Evolutionary conservation across 257 asterid genomes (phyloP).

Genomic region (Linaria vulgaris): DNA sequence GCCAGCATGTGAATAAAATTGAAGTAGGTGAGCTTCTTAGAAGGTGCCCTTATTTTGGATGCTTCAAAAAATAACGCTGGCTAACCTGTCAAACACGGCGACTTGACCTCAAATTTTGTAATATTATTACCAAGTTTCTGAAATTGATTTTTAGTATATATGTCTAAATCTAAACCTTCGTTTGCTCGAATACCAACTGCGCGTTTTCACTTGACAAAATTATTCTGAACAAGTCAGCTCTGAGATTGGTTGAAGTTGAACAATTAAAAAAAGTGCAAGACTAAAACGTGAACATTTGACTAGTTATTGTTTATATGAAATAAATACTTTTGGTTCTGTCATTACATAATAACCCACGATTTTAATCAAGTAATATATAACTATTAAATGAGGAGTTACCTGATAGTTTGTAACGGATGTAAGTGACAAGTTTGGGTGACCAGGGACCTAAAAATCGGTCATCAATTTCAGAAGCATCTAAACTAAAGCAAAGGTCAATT

Average conservation of each 20-base stretch:
- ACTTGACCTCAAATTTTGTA: constrained; percentile 1
- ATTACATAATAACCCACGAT: no score
- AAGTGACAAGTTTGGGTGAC: not conserved
- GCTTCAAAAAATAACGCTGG: not conserved
- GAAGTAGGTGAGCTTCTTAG: not conserved
- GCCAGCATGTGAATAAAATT: constrained; percentile 10
- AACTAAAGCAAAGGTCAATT: no score
- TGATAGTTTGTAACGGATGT: not conserved
- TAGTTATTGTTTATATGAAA: no score
- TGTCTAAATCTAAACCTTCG: not conserved
- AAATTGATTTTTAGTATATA: not conserved
- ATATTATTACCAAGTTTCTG: not conserved
- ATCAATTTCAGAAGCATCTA: no score
- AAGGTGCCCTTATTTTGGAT: not conserved
- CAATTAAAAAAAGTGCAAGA: no score
- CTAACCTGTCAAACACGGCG: constrained; percentile 26
- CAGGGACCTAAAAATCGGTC: constrained; percentile 1
- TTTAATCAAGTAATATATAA: no score
- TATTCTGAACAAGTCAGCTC: constrained; percentile 8
- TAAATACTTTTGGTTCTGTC: no score
- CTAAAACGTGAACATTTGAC: no score
- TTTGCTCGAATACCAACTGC: not conserved
- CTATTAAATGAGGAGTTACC: no score
- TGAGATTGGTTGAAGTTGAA: no score
- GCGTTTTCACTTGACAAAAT: constrained; percentile 6